Percentiles rank a stretch among this genome's conserved stretches.
phyloP scores from a whole-genome alignment of 768 basidiomycete species.

The Termitomyces sp. region DNA sequence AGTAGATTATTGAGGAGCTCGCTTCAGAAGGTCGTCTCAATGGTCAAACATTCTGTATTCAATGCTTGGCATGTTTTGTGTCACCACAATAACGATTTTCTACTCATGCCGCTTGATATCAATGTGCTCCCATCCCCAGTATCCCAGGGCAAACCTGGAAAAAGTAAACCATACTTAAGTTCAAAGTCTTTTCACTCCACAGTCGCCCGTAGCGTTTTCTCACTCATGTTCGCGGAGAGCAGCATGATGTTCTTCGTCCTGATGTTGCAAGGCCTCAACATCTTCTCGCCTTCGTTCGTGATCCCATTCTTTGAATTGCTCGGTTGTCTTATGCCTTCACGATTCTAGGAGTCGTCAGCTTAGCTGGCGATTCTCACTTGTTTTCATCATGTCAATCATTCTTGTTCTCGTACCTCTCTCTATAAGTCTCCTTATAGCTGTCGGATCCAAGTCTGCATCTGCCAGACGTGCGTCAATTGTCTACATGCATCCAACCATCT shows the following conservation, averaged over 20 bases:
- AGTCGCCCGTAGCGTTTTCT: slow-evolving; percentile 55
- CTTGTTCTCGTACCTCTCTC: slow-evolving; percentile 65
- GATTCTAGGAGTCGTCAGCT: slow-evolving; percentile 48
- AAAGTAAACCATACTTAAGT: slow-evolving; percentile 9
- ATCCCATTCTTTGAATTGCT: neutral
- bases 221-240: slow-evolving; percentile 69
- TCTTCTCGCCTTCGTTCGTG: slow-evolving; percentile 46
- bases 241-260: slow-evolving; percentile 67
- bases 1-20: slow-evolving; percentile 86
- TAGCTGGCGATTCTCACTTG: slow-evolving; percentile 66
- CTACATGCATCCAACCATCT: neutral
- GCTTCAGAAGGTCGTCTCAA: slow-evolving; percentile 85
- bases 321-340: neutral
- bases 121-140: slow-evolving; percentile 32
- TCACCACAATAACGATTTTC: neutral
- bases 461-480: slow-evolving; percentile 15
- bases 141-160: slow-evolving; percentile 19
- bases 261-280: slow-evolving; percentile 58
- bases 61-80: slow-evolving; percentile 69
- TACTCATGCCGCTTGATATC: too few relatives aligned
- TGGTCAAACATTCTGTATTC: slow-evolving; percentile 94
- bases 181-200: slow-evolving; percentile 39
- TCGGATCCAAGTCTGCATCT: slow-evolving; percentile 23
- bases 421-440: slow-evolving; percentile 50
- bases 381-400: slow-evolving; percentile 51